Evolutionary conservation across 2,329 filamentous ascomycete genomes (phyloP).

Genomic region (Sporothrix pseudoabietina): DNA sequence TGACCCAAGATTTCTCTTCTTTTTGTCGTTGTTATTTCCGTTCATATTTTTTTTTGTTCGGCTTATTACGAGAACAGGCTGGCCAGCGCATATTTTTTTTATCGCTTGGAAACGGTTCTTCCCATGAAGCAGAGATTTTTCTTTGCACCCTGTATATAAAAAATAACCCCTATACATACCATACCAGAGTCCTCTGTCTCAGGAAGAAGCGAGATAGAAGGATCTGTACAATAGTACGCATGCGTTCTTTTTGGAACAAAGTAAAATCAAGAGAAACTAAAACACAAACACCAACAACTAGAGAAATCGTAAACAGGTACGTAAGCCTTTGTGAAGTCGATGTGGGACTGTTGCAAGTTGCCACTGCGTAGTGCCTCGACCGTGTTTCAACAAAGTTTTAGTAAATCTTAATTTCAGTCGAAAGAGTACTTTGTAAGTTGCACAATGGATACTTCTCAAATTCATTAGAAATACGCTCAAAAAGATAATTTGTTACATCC

Average conservation of each 20-base stretch:
- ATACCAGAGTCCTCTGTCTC: neutral
- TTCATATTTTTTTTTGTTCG: neutral
- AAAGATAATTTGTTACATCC: neutral
- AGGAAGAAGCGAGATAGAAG: neutral
- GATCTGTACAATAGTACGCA: neutral
- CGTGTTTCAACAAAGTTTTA: conserved; percentile 17
- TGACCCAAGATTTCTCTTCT: neutral
- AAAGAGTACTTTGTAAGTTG: neutral
- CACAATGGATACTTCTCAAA: neutral
- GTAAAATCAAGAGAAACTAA: neutral
- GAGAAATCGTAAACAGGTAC: neutral
- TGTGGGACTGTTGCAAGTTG: conserved; percentile 12
- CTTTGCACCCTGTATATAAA: conserved; percentile 15
- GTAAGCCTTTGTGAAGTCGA: neutral
- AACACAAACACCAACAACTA: neutral
- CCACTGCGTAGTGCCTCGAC: neutral
- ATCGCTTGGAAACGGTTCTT: neutral
- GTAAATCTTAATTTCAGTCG: neutral
- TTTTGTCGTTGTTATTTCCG: neutral
- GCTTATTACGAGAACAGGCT: conserved; percentile 2
- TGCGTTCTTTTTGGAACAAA: neutral
- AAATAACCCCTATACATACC: neutral
- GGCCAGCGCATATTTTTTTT: conserved; percentile 6
- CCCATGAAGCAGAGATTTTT: neutral
- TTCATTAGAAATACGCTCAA: neutral